Percentiles rank a stretch among this genome's conserved stretches.
phyloP scores from a whole-genome alignment of 148 eudicot species.

The Camellia sinensis region DNA sequence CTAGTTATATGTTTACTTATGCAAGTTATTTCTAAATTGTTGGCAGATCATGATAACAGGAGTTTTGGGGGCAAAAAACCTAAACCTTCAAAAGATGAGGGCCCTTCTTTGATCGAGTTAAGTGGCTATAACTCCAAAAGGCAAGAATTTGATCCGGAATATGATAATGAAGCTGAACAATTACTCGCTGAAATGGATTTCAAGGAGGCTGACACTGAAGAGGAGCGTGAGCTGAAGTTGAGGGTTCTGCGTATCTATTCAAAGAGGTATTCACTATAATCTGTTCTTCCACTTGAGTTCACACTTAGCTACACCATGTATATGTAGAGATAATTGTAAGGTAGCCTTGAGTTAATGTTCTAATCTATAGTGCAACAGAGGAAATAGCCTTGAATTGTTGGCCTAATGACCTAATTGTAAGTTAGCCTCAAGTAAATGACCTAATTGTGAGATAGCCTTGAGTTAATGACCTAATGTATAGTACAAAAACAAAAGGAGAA shows the following conservation, averaged over 20 bases:
- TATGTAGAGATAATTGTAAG: background rate
- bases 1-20: background rate
- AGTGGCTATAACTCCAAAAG: slow-evolving; percentile 53
- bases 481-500: background rate
- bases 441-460: background rate
- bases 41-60: slow-evolving; percentile 41
- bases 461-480: background rate
- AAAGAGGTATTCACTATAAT: slow-evolving; percentile 27
- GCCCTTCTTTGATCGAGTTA: slow-evolving; percentile 44
- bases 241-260: slow-evolving; percentile 41
- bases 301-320: background rate
- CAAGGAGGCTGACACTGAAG: slow-evolving; percentile 54
- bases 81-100: slow-evolving; percentile 40
- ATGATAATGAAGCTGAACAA: slow-evolving; percentile 60
- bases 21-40: background rate
- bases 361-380: too few species aligned
- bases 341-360: background rate
- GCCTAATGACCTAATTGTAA: background rate
- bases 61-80: slow-evolving; percentile 50
- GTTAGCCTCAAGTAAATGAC: background rate
- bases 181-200: slow-evolving; percentile 57
- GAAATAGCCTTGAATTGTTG: background rate
- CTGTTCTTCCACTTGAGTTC: background rate
- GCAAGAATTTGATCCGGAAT: slow-evolving; percentile 57
- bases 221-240: slow-evolving; percentile 44